Percentiles rank a stretch among this genome's conserved stretches.
Conservation (phyloP, 108 stramenopile species). For the Cyclotella baltica region DNA sequence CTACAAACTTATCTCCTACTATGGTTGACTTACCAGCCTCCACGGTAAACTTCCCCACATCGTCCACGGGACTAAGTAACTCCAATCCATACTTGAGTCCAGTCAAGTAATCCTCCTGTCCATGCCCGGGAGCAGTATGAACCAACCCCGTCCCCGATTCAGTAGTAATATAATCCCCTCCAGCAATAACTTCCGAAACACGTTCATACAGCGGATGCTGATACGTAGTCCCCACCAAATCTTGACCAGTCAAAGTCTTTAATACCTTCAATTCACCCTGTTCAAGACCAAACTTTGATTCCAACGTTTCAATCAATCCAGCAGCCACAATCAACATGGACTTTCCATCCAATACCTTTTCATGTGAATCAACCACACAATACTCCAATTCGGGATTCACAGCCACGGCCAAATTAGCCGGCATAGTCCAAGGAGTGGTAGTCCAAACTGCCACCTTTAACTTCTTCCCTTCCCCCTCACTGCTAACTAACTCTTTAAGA, state of each 20-base stretch:
- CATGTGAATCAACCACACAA: conserved; percentile 78
- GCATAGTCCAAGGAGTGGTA: conserved; percentile 95
- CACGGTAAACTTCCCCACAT: conserved; percentile 91
- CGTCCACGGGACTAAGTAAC: conserved; percentile 92
- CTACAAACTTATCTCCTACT: conserved; percentile 75
- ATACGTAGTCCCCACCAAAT: conserved; percentile 84
- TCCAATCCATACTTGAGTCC: conserved; percentile 88
- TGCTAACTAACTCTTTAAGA: conserved; percentile 58
- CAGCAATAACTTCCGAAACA: conserved; percentile 83
- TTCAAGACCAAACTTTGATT: conserved; percentile 74
- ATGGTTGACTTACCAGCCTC: conserved; percentile 83
- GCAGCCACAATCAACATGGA: conserved; percentile 84
- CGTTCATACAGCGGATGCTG: conserved; percentile 88
- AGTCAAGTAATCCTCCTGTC: conserved; percentile 97
- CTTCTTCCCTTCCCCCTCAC: conserved; percentile 54
- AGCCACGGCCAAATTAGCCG: conserved; percentile 95
- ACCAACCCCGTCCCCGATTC: conserved; percentile 99
- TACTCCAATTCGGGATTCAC: conserved; percentile 93
- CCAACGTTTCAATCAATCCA: conserved; percentile 75
- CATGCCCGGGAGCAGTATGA: conserved; percentile 99
- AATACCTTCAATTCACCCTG: conserved; percentile 79
- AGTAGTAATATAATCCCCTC: conserved; percentile 98
- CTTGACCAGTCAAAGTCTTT: conserved; percentile 63
- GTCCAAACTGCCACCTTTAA: conserved; percentile 93
- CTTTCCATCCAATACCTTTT: conserved; percentile 52